phyloP scores from a whole-genome alignment of 192 early-diverging fungal species.

The Entrophospora sp. region DNA sequence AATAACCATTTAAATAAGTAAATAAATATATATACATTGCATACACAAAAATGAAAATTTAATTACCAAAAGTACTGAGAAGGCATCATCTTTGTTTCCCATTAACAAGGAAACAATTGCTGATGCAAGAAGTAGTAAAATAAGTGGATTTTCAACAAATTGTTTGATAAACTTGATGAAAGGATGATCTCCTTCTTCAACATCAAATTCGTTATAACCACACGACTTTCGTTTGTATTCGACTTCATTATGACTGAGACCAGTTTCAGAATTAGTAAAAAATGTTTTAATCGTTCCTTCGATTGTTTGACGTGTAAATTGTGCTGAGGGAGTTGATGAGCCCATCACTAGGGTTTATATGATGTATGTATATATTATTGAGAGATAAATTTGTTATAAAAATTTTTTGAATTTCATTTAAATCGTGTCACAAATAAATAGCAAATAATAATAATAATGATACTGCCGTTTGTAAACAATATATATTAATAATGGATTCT shows the following conservation, averaged over 20 bases:
- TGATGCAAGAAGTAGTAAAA: constrained; percentile 65
- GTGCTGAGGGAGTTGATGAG: constrained; percentile 40
- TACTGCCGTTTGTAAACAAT: too few relatives aligned
- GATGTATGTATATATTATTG: too few relatives aligned
- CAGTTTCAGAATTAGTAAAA: constrained; percentile 31
- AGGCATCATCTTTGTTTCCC: constrained; percentile 75
- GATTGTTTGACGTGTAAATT: constrained; percentile 39
- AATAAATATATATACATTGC: not conserved
- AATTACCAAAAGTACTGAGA: constrained; percentile 67
- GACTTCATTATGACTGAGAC: constrained; percentile 37
- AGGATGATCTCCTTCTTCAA: constrained; percentile 56
- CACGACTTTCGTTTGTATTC: constrained; percentile 30
- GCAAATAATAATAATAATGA: too few relatives aligned
- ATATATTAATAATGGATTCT: too few relatives aligned
- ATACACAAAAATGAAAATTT: not conserved
- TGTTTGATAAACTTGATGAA: constrained; percentile 72
- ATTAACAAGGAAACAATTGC: constrained; percentile 63
- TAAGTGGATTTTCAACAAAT: constrained; percentile 75
- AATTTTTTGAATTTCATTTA: too few relatives aligned
- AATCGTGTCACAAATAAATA: too few relatives aligned
- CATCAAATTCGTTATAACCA: constrained; percentile 62
- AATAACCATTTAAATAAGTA: not conserved
- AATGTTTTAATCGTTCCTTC: constrained; percentile 37
- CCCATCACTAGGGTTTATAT: too few relatives aligned
- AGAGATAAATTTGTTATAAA: too few relatives aligned